Evolutionary conservation across 345 rosid genomes (phyloP), one percentile per base, ranked within the genome.

Genomic region (Nephelium lappaceum): DNA sequence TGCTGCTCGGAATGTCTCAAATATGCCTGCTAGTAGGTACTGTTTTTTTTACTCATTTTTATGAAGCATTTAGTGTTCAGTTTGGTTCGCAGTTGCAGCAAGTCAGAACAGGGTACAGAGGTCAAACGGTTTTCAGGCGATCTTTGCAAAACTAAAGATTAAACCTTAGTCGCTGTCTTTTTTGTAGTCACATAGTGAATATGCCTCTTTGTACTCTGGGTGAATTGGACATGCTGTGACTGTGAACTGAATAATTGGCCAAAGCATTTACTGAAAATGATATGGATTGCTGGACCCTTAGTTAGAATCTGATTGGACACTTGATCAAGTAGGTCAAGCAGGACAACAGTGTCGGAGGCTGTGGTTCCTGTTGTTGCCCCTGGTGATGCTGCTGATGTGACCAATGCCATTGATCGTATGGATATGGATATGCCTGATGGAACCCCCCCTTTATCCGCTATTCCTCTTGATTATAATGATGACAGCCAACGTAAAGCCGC

Each of bases 21-120:
- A 69, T 85, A 83, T 91, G 91, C 95, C 89, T 72, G 91, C 93
- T 67, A 93, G 93, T 84, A 86, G 94, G 95, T 93, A 90, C 55
- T 77, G 47, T 11, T 60, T 41, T 67, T 24, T 16, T 43, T n/a
- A 41, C 25, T 47, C 49, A 31, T 47, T 25, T 42, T 62, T 3
- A 23, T 47, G 19, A 36, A 55, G 27, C 19, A 65, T 27, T 31
- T 21, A 27, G 38, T 27, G 69, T 57, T 75, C 12, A 3, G 62
- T 60, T 47, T 67, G 55, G 61, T 73, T 45, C 78, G 61, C 42
- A 45, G 55, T 79, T 73, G 55, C 74, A 79, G 69, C 74, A 61
- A 58, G 27, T 68, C 67, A 77, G 60, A 41, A 16, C 39, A 39
- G 23, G 15, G 72, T 67, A 55, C 51, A 23, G 14, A 67, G 73